phyloP scores from a whole-genome alignment of 345 rosid genomes.

The Lepidium africanum region DNA sequence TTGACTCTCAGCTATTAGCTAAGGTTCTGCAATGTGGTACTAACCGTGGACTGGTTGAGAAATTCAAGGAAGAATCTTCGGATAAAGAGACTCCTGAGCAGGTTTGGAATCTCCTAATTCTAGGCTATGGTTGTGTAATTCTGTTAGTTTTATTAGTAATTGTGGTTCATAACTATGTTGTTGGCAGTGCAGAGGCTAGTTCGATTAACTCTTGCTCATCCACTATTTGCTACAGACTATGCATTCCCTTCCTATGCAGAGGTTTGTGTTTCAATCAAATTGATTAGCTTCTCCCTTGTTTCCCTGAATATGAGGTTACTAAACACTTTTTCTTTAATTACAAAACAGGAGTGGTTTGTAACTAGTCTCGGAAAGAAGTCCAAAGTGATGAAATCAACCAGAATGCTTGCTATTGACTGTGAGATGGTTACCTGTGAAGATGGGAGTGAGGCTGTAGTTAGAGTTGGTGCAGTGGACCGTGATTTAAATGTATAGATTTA shows the following conservation, averaged over 20 bases:
- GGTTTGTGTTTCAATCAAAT: slow-evolving; percentile 36
- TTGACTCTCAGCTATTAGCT: slow-evolving; percentile 37
- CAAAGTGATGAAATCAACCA: slow-evolving; percentile 35
- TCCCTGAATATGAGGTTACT: background rate
- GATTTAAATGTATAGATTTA: slow-evolving; percentile 35
- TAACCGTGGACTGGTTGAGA: slow-evolving; percentile 37
- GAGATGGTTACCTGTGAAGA: slow-evolving; percentile 97
- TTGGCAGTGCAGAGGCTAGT: slow-evolving; percentile 76
- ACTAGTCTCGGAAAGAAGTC: slow-evolving; percentile 38
- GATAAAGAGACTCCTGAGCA: slow-evolving; percentile 52
- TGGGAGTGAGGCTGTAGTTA: slow-evolving; percentile 86
- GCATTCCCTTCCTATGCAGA: slow-evolving; percentile 52
- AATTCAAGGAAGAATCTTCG: slow-evolving; percentile 29
- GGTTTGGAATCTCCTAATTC: slow-evolving; percentile 27
- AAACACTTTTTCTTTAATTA: background rate
- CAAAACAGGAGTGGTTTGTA: slow-evolving; percentile 63
- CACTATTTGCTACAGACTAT: slow-evolving; percentile 36
- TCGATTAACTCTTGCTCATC: slow-evolving; percentile 58
- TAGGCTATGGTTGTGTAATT: background rate
- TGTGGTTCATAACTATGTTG: slow-evolving; percentile 22
- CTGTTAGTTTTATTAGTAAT: background rate
- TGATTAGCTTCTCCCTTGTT: background rate
- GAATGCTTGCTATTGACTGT: slow-evolving; percentile 82
- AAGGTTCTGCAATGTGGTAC: slow-evolving; percentile 36
- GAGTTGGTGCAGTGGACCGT: slow-evolving; percentile 66